Evolutionary conservation across 2,329 filamentous ascomycete species (phyloP), one percentile per base, ranked within the genome.

Genomic region (Ascochyta viciae-villosae): DNA sequence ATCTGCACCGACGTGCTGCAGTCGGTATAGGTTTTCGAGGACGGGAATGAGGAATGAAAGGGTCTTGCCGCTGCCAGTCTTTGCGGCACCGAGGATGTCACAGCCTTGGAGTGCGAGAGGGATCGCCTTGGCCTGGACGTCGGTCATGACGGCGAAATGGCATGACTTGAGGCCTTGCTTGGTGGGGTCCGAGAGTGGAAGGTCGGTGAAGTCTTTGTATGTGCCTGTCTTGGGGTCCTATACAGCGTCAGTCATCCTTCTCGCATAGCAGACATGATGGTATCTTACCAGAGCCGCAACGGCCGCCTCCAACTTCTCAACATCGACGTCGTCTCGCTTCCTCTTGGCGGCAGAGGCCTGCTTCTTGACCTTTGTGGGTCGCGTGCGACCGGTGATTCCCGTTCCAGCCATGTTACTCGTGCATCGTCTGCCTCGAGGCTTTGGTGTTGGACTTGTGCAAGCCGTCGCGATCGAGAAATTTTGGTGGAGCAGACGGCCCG

Each of bases 1-100:
- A 77, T 99, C 95, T 66, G 88, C 84, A 67, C 96, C 91, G 15
- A 95, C 90, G 88, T 93, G 97, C 83, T 89, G 90, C 52, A 88
- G 86, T 47, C 92, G 88, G 76, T 96, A 95, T 3, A 99, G 84
- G 68, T 94, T 96, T 77, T 99, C 95, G 45, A 99, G 84, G 0
- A 98, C 89, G 1, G 95, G 95, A 2, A 98, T 81, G 7, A 99
- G 79, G 74, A 99, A 99, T 0, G 95, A 91, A 23, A 99, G 82
- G 0, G 94, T 98, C 81, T 98, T 98, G 71, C 94, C 94, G 72
- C 91, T 96, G 47, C 94, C 94, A 0, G 94, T 98, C 78, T 96
- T 97, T 37, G 95, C 95, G 5, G 95, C 95, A 38, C 93, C 95
- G 37, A 99, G 87, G 37, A 99, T 90, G 74, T 99, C 95, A 55